Conservation (phyloP, 495 filamentous ascomycete genomes). For the Penicillium coffeae region DNA sequence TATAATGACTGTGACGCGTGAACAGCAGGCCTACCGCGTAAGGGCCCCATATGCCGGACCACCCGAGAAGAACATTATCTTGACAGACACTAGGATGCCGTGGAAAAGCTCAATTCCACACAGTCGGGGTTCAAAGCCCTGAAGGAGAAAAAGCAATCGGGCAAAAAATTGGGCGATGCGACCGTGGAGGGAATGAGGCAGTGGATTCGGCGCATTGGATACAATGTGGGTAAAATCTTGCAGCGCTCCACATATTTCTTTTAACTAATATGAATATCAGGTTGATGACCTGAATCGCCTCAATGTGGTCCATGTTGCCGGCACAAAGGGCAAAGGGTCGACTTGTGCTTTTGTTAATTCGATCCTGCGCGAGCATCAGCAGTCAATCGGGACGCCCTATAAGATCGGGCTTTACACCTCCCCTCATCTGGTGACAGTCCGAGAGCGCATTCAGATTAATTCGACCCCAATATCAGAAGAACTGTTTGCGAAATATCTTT, state of each 20-base stretch:
- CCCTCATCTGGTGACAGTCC: constrained; percentile 58
- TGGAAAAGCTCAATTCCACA: background rate
- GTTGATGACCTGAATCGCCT: constrained; percentile 24
- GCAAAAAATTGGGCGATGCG: background rate
- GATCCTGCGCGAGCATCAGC: constrained; percentile 33
- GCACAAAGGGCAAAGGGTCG: constrained; percentile 78
- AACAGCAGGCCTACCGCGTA: background rate
- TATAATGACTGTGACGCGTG: background rate
- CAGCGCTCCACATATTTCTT: background rate
- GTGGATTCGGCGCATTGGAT: background rate
- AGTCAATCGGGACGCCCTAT: constrained; percentile 29
- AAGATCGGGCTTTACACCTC: constrained; percentile 73
- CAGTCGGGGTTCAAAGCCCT: background rate
- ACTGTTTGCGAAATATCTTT: constrained; percentile 59
- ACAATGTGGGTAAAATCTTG: background rate
- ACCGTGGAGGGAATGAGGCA: background rate
- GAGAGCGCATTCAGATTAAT: constrained; percentile 64
- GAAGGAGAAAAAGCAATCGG: background rate
- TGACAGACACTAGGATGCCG: background rate
- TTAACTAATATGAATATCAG: constrained; percentile 5
- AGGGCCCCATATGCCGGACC: background rate
- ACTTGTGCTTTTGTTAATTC: constrained; percentile 34
- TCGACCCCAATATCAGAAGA: constrained; percentile 44
- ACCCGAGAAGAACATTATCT: background rate
- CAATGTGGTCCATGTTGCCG: constrained; percentile 67